Base-by-base conservation (phyloP, 2,329 filamentous ascomycete genomes). In the Colletotrichum echinochloae region DNA sequence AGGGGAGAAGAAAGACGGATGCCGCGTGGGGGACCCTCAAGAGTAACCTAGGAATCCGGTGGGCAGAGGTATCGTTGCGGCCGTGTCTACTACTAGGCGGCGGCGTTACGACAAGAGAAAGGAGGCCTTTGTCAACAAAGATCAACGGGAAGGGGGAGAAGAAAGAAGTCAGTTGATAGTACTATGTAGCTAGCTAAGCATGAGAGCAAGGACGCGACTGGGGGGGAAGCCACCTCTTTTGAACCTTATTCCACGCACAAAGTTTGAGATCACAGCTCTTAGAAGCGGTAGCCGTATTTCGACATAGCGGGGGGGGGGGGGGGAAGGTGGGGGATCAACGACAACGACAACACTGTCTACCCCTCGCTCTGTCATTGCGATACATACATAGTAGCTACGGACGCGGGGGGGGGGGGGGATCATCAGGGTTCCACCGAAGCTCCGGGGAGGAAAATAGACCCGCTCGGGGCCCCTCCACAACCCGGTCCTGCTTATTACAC, bases 401-500 rank as follows among this genome's bases (percentile, higher is more conserved):
- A 55, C 20, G 28, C 28, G 49, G 18, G 30, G 28, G 49, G 49
- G 18, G 30, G 18, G 30, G 20, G 16, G 28, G 39, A 46, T 46
- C 51, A 16, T 16, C 16, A 28, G 28, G 9, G 28, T 46, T 61
- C 64, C 64, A 66, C 64, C 55, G 28, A 54, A 35, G 28, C 48
- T 39, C 37, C 48, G 55, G 61, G 60, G 28, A 23, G 48, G 49
- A 46, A 46, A 20, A n/a, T 28, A 66, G 66, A 60, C 60, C 66
- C 66, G 62, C 56, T 70, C 66, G 62, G 55, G 60, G 54, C n/a
- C 23, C n/a, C 52, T 30, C 66, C 18, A 49, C 51, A 39, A 52
- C 46, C 54, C 26, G 39, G 37, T 30, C 33, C 46, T 69, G 66
- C 66, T 69, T 65, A 69, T 60, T 68, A 23, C 44, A 48, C 11